These are phyloP conservation scores for Crucihimalaya himalaica DNA, from an alignment of 345 rosid species.

Conservation along the genomic window DNA sequence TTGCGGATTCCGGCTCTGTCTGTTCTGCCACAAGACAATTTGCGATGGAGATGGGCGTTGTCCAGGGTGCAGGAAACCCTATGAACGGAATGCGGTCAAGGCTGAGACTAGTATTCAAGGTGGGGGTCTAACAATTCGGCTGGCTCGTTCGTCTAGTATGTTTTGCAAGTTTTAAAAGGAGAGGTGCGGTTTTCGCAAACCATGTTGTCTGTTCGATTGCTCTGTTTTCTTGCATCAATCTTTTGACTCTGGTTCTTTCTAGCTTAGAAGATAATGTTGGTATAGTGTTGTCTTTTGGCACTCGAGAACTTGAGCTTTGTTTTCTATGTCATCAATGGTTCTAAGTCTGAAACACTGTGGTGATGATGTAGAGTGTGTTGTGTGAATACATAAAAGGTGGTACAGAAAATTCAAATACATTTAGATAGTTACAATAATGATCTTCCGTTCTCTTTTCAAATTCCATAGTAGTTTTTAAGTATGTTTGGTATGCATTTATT, in stretches of 20 bases:
- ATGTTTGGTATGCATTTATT: background rate
- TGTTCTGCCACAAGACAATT: constrained; percentile 94
- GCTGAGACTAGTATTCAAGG: constrained; percentile 58
- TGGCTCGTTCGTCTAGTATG: constrained; percentile 86
- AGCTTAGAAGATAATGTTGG: constrained; percentile 46
- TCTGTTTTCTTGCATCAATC: constrained; percentile 41
- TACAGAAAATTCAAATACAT: constrained; percentile 66
- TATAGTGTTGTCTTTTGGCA: constrained; percentile 55
- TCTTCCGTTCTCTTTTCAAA: background rate
- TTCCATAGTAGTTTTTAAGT: background rate
- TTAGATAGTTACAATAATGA: constrained; percentile 39
- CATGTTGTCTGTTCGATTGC: constrained; percentile 43
- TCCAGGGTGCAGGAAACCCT: constrained; percentile 92
- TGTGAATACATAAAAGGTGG: constrained; percentile 76
- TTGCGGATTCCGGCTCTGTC: constrained; percentile 88
- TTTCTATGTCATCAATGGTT: constrained; percentile 53
- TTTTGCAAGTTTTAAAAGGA: constrained; percentile 64
- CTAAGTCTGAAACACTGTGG: constrained; percentile 48
- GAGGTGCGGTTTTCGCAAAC: constrained; percentile 37
- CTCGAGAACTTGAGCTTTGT: constrained; percentile 53
- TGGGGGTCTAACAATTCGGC: constrained; percentile 54
- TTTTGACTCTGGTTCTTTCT: constrained; percentile 33
- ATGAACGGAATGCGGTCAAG: constrained; percentile 49
- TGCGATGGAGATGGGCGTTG: constrained; percentile 96
- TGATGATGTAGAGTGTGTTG: constrained; percentile 55